A percentile compares a stretch with the other conserved stretches of the same genome.
These are phyloP conservation scores for Aspergillus nomiae DNA, from an alignment of 2,329 filamentous ascomycete species.

Conservation along the genomic window DNA sequence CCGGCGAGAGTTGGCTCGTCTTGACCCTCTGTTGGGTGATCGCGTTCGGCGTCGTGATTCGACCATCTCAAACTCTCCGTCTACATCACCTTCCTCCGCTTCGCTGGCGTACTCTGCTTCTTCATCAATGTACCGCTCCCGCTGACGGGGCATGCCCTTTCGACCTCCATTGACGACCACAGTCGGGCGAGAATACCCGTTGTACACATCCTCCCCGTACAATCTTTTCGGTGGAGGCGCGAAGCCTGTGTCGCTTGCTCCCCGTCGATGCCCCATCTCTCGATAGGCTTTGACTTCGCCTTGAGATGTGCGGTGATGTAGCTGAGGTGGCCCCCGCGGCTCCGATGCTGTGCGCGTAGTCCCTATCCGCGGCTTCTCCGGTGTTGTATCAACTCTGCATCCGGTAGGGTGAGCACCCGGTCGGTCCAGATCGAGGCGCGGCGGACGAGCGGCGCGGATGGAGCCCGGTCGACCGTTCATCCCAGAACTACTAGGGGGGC, in stretches of 20 bases:
- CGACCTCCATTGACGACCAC: conserved; percentile 46
- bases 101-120: conserved; percentile 74
- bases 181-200: conserved; percentile 63
- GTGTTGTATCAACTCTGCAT: conserved; percentile 26
- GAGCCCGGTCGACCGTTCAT: conserved; percentile 52
- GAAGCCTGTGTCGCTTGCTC: conserved; percentile 35
- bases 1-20: conserved; percentile 38
- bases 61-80: conserved; percentile 79
- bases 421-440: conserved; percentile 45
- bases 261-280: conserved; percentile 34
- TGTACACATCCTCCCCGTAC: conserved; percentile 56
- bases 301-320: conserved; percentile 31
- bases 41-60: conserved; percentile 46
- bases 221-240: conserved; percentile 30
- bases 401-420: conserved; percentile 38
- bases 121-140: conserved; percentile 73
- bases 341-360: conserved; percentile 56
- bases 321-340: conserved; percentile 47
- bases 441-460: conserved; percentile 49
- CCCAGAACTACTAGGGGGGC: conserved; percentile 30
- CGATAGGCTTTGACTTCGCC: conserved; percentile 30
- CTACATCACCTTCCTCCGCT: conserved; percentile 68
- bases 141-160: conserved; percentile 34
- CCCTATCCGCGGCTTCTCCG: conserved; percentile 47
- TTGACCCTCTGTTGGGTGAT: conserved; percentile 29